Evolutionary conservation across 768 basidiomycete species (phyloP), one percentile per base, ranked within the genome.

Genomic region (Mycena latifolia): DNA sequence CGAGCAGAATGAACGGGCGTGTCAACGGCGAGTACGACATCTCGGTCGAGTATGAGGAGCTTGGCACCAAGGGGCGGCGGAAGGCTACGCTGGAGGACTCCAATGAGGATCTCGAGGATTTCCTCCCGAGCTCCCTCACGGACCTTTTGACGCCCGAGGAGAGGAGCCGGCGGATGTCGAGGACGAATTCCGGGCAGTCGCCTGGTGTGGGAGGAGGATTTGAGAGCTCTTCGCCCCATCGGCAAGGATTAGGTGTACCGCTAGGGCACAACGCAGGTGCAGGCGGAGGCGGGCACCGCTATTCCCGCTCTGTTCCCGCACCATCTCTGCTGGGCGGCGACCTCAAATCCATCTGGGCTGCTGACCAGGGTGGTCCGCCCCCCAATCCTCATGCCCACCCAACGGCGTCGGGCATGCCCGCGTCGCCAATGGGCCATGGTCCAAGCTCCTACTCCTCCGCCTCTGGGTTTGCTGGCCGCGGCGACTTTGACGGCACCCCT

Each of bases 111-210:
- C 74, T 94, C 52, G 94, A 95, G 73, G 96, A 95, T 61, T 93
- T 98, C 75, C 76, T 99, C 31, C 97, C 97, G 0, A 90, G 92
- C 59, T 93, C 91, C 5, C 80, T 99, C 51, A 94, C 89, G 28
- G 96, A 98, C 65, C 83, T 99, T 9, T 81, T 99, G 51, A 97
- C 96, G 0, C 93, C 94, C 0, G 92, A 91, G 70, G 97, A 98
- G 78, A 85, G 91, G 68, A 91, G 87, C 33, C 83, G 96, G 33
- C 82, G 95, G 47, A 90, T 94, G 86, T 92, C 91, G 31, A 85
- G 94, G 54, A 89, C 89, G n/a, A 88, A 87, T 62, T 86, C 85
- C 24, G 84, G 82, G 28, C 79, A 82, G 72, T 71, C 69, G 2
- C 73, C 75, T 5, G 74, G 63, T 3, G 54, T 61, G 29, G 45